These are phyloP conservation scores for Rhodamnia rubescens DNA, from an alignment of 345 rosid species.

Conservation along the genomic window DNA sequence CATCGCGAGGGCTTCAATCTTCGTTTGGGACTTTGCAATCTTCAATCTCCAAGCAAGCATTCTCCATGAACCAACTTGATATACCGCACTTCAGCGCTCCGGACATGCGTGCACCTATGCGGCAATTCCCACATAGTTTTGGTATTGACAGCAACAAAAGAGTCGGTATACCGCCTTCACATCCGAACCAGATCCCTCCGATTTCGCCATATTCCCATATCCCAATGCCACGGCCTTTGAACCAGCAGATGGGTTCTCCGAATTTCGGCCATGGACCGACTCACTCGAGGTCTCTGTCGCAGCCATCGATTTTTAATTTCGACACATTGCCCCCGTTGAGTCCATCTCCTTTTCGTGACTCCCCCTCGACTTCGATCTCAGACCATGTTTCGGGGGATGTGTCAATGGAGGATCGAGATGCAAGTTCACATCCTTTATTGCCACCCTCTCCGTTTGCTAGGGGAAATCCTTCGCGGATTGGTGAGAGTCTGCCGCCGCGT, in stretches of 20 bases:
- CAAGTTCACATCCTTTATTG: constrained; percentile 35
- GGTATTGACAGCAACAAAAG: constrained; percentile 33
- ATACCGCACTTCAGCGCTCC: constrained; percentile 38
- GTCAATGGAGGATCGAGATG: constrained; percentile 60
- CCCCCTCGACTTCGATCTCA: constrained; percentile 16
- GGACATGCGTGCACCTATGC: constrained; percentile 35
- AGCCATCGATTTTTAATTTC: constrained; percentile 71
- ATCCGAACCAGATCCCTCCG: constrained; percentile 76
- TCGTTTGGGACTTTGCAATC: constrained; percentile 47
- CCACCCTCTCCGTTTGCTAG: constrained; percentile 62
- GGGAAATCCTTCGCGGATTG: constrained; percentile 28
- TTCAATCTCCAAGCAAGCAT: constrained; percentile 33
- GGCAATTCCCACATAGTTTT: constrained; percentile 40
- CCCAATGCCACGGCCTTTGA: constrained; percentile 45
- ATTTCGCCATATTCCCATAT: constrained; percentile 84
- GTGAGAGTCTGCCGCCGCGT: constrained; percentile 68
- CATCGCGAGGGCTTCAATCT: constrained; percentile 65
- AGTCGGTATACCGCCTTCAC: constrained; percentile 81
- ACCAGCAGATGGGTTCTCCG: constrained; percentile 42
- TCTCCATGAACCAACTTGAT: constrained; percentile 41
- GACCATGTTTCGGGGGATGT: constrained; percentile 45
- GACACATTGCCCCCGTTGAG: constrained; percentile 78
- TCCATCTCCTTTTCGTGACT: constrained; percentile 55
- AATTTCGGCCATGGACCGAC: constrained; percentile 30
- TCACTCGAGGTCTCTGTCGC: constrained; percentile 82